Evolutionary conservation across 2,329 filamentous ascomycete genomes (phyloP).

Genomic region (Massarina eburnea): DNA sequence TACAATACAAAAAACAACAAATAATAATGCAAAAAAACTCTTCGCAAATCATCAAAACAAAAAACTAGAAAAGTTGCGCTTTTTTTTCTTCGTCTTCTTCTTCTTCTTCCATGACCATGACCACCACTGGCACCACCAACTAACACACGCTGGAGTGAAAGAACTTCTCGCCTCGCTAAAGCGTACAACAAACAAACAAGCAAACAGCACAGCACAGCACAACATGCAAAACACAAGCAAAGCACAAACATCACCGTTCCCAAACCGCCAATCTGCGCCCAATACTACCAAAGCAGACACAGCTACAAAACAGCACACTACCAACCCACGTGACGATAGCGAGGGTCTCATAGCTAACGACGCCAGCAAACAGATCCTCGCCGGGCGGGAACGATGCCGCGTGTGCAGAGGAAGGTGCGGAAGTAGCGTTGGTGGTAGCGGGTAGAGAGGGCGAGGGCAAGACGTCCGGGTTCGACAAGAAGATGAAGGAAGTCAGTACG

Average conservation of each 20-base stretch:
- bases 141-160: too few relatives aligned
- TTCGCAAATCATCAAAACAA: too few relatives aligned
- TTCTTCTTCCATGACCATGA: too few relatives aligned
- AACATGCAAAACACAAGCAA: too few relatives aligned
- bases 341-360: slow-evolving; percentile 63
- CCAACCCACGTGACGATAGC: slow-evolving; percentile 85
- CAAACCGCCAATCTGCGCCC: slow-evolving; percentile 69
- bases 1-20: too few relatives aligned
- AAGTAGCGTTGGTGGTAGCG: slow-evolving; percentile 25
- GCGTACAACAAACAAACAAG: too few relatives aligned
- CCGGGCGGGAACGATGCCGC: slow-evolving; percentile 6
- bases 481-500: slow-evolving; percentile 70
- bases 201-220: too few relatives aligned
- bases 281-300: slow-evolving; percentile 94
- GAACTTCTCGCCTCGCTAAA: too few relatives aligned
- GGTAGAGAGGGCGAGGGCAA: slow-evolving; percentile 58
- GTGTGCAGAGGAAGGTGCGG: slow-evolving; percentile 10
- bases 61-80: too few relatives aligned
- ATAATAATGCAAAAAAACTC: too few relatives aligned
- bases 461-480: slow-evolving; percentile 75
- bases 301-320: slow-evolving; percentile 92
- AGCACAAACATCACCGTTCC: slow-evolving; percentile 16
- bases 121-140: too few relatives aligned
- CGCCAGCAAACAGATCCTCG: slow-evolving; percentile 50
- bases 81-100: too few relatives aligned